Evolutionary conservation across 2,329 filamentous ascomycete species (phyloP), one percentile per base, ranked within the genome.

Genomic region (Colletotrichum spinosum): DNA sequence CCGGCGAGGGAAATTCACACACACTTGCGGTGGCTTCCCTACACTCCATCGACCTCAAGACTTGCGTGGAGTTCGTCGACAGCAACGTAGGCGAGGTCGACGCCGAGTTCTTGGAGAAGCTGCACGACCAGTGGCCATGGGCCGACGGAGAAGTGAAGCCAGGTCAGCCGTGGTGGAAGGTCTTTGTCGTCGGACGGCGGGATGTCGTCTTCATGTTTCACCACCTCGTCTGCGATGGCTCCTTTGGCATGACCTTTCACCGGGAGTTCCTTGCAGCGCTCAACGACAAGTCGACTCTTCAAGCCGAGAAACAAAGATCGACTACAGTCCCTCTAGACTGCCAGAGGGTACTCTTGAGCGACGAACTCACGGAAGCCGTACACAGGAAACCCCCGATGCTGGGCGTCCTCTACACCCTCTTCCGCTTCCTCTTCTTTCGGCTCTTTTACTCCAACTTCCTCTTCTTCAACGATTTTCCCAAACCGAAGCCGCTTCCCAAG

Each of bases 391-490:
- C 64, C 8, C 41, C 59, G 13, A 34, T 55, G 2, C 25, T 65
- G 2, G 64, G 64, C 33, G 42, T 65, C 11, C 53, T 67, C 37
- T 65, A 55, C 9, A 65, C n/a, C n/a, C 35, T 65, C 7, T 35
- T 67, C 2, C 13, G 42, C 9, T 67, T 67, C 8, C 53, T 59
- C 37, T 60, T 67, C 44, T 50, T 54, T 11, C 54, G 64, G 1
- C 52, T 65, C 49, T 60, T 67, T n/a, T 67, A 67, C 60, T 44
- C 60, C 10, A 67, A 65, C 12, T 37, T 17, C 5, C 64, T 67
- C 12, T 67, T 67, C n/a, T 67, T 67, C 41, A 15, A 34, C 44
- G 17, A 67, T 50, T 65, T 59, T 8, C 48, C 53, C 4, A 58
- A 58, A 12, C 60, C 64, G 4, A 33, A 35, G 12, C n/a, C 44